Conservation (phyloP, 2,329 filamentous ascomycete genomes). For the Fusarium domesticum region DNA sequence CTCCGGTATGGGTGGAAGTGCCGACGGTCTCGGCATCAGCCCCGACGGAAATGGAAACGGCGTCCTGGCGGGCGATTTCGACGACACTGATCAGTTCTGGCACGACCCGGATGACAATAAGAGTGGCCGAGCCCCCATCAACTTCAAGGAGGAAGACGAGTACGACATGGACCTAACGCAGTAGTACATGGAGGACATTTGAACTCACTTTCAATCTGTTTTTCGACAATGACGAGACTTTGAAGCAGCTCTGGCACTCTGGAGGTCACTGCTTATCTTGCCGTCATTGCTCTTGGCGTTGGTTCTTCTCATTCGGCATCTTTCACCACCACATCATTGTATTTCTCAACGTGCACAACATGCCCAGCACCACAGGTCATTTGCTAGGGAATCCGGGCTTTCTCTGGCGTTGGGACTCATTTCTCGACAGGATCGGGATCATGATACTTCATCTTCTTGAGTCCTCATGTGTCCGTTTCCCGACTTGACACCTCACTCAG, state of each 20-base stretch:
- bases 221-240: neutral
- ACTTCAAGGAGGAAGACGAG: constrained; percentile 94
- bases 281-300: neutral
- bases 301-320: neutral
- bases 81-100: constrained; percentile 58
- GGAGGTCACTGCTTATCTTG: neutral
- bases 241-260: neutral
- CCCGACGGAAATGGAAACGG: constrained; percentile 39
- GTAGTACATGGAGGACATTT: constrained; percentile 11
- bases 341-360: neutral
- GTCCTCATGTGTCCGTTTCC: neutral
- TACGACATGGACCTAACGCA: constrained; percentile 73
- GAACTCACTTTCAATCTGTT: neutral
- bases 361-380: too few species aligned
- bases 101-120: constrained; percentile 69
- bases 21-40: constrained; percentile 38
- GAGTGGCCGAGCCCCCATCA: constrained; percentile 62
- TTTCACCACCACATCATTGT: neutral
- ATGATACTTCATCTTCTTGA: neutral
- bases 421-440: neutral
- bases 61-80: constrained; percentile 44
- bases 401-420: neutral
- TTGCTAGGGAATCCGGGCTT: too few species aligned
- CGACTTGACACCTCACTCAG: neutral
- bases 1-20: constrained; percentile 41